These are phyloP conservation scores for Cubamyces sp. DNA, from an alignment of 768 basidiomycete species.

Conservation along the genomic window DNA sequence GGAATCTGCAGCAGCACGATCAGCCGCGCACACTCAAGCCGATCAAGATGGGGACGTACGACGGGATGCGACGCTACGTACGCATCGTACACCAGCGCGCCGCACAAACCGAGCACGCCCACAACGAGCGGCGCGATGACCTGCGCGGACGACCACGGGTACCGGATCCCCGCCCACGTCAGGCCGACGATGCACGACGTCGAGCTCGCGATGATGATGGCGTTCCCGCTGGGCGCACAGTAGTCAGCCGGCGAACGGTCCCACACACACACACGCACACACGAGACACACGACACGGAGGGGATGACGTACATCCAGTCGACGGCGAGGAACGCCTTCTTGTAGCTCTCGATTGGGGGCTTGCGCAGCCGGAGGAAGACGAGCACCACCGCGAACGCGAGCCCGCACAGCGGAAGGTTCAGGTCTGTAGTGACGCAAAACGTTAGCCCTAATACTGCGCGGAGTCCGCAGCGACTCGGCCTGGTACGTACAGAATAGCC, in stretches of 20 bases:
- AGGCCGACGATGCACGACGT: conserved; percentile 29
- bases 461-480: too few relatives aligned
- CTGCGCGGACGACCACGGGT: conserved; percentile 38
- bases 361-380: conserved; percentile 20
- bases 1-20: conserved; percentile 10
- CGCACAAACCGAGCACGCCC: conserved; percentile 5
- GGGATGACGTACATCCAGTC: conserved; percentile 42
- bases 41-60: conserved; percentile 17
- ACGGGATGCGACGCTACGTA: conserved; percentile 31
- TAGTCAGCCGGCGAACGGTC: background rate
- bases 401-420: conserved; percentile 22
- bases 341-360: conserved; percentile 28
- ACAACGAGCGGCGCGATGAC: conserved; percentile 17
- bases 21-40: background rate
- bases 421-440: conserved; percentile 7
- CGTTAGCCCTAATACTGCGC: too few relatives aligned
- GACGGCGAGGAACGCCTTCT: conserved; percentile 32
- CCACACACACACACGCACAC: background rate
- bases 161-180: conserved; percentile 42
- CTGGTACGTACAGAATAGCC: conserved; percentile 25
- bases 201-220: conserved; percentile 30
- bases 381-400: conserved; percentile 13
- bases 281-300: background rate
- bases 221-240: conserved; percentile 30
- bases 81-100: conserved; percentile 32